Conservation (phyloP, 495 filamentous ascomycete genomes). For the Talaromyces liani region DNA sequence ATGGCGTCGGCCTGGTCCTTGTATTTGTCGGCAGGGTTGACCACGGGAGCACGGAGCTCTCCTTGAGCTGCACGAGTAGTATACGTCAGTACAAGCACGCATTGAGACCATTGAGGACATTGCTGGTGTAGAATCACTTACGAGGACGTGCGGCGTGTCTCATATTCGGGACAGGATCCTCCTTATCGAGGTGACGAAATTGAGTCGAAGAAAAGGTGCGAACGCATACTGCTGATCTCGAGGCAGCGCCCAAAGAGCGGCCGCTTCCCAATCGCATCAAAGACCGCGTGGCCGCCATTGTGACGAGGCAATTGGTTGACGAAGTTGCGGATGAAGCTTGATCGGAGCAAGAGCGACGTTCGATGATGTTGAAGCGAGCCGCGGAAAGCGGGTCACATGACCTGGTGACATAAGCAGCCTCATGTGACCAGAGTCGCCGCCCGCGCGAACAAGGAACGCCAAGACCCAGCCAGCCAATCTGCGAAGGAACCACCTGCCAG, state of each 20-base stretch:
- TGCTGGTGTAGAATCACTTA: constrained; percentile 26
- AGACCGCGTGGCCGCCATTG: constrained; percentile 48
- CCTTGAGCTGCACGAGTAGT: constrained; percentile 37
- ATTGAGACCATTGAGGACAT: not conserved
- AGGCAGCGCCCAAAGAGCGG: constrained; percentile 53
- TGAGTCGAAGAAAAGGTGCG: constrained; percentile 52
- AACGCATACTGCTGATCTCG: constrained; percentile 44
- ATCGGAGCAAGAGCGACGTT: not conserved
- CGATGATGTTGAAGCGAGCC: constrained; percentile 5
- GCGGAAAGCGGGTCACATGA: constrained; percentile 4
- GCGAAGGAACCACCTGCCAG: constrained; percentile 1
- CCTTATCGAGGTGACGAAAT: constrained; percentile 48
- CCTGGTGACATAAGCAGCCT: not conserved
- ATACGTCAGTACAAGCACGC: not conserved
- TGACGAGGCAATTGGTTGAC: constrained; percentile 12
- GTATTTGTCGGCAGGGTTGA: constrained; percentile 93
- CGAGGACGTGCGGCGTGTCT: constrained; percentile 55
- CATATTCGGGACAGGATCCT: constrained; percentile 55
- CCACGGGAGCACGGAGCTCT: constrained; percentile 65
- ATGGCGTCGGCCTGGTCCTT: constrained; percentile 71
- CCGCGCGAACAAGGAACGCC: not conserved
- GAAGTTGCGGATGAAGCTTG: constrained; percentile 3
- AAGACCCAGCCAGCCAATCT: not conserved
- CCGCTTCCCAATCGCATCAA: constrained; percentile 59
- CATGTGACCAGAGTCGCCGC: not conserved